Conservation (phyloP, 2,329 filamentous ascomycete species). For the Colletotrichum sp. region DNA sequence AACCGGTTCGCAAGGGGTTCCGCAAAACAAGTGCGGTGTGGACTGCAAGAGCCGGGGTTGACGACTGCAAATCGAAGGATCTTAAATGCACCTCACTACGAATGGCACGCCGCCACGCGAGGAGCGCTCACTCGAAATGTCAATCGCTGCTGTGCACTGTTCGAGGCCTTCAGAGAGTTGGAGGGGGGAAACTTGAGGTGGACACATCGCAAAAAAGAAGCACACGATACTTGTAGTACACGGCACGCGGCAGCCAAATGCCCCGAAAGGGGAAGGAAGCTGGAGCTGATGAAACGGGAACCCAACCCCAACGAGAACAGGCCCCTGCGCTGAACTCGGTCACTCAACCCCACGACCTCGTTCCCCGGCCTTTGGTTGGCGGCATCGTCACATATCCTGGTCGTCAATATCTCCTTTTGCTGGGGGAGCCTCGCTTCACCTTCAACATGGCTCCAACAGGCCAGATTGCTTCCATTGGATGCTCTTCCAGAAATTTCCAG, state of each 20-base stretch:
- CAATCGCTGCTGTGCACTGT: neutral
- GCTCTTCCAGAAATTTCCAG: constrained; percentile 5
- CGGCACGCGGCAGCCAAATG: neutral
- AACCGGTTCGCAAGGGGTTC: constrained; percentile 4
- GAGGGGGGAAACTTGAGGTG: neutral
- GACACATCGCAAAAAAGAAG: neutral
- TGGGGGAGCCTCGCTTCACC: constrained; percentile 1
- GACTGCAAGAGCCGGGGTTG: neutral
- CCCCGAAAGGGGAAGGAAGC: neutral
- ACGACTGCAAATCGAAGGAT: neutral
- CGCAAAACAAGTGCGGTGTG: constrained; percentile 13
- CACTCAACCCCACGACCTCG: neutral
- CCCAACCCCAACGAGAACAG: constrained; percentile 1
- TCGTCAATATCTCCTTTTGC: neutral
- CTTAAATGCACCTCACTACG: neutral
- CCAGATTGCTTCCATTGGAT: neutral
- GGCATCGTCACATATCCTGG: neutral
- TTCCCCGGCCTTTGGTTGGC: constrained; percentile 9
- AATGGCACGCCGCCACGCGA: neutral
- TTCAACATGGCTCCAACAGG: neutral
- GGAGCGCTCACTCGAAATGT: neutral
- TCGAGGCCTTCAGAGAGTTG: neutral
- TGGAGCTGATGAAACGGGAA: constrained; percentile 11
- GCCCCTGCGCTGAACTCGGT: neutral
- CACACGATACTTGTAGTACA: neutral